Evolutionary conservation across 768 basidiomycete genomes (phyloP).

Genomic region (Amanita fuliginea): DNA sequence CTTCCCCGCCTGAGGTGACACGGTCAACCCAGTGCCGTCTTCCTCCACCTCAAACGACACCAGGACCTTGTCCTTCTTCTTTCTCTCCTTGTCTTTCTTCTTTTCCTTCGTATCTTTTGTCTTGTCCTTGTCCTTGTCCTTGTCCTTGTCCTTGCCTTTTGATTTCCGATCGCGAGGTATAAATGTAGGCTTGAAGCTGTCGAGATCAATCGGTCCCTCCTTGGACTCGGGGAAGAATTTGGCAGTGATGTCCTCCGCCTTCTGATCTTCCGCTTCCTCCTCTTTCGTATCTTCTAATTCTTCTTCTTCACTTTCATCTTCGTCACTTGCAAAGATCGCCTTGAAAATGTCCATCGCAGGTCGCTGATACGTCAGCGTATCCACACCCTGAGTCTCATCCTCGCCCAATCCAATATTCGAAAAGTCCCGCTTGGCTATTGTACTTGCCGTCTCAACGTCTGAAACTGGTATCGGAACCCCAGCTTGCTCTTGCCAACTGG

Average conservation of each 20-base stretch:
- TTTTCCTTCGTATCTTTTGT: too few species aligned
- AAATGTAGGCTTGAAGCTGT: conserved; percentile 87
- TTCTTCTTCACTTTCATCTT: conserved; percentile 77
- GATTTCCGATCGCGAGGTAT: conserved; percentile 48
- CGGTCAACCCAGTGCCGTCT: conserved; percentile 30
- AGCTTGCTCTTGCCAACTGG: conserved; percentile 6
- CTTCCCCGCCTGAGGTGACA: conserved; percentile 25
- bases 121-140: conserved; percentile 18
- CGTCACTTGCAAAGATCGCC: conserved; percentile 94
- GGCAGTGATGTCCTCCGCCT: background rate
- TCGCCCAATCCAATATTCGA: conserved; percentile 86
- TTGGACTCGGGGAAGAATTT: conserved; percentile 7
- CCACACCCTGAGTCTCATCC: conserved; percentile 80
- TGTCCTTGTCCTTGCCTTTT: conserved; percentile 21
- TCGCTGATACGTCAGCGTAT: conserved; percentile 79
- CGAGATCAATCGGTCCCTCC: conserved; percentile 32
- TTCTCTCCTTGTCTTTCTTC: conserved; percentile 32
- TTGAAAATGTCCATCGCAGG: conserved; percentile 94
- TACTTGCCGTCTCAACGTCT: conserved; percentile 8
- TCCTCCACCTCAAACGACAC: conserved; percentile 77
- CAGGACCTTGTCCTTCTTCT: conserved; percentile 38
- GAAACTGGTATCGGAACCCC: conserved; percentile 13
- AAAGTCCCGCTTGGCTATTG: conserved; percentile 33
- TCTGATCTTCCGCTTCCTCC: conserved; percentile 12
- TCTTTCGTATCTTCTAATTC: conserved; percentile 46